Conservation (phyloP, 2,329 filamentous ascomycete species). For the Endothia cerciana region DNA sequence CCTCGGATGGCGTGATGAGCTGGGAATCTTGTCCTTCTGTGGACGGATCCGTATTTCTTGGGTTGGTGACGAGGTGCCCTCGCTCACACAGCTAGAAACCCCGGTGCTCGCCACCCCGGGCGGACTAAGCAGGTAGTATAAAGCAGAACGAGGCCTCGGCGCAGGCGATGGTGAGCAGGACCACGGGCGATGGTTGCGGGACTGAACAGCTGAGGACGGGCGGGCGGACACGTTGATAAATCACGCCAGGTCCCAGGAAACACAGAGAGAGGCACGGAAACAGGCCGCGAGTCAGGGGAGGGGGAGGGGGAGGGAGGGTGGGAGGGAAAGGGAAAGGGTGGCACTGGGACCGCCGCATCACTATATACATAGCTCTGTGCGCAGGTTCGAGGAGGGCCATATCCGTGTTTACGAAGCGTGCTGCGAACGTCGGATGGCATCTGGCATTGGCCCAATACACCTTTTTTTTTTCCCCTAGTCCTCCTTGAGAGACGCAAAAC, state of each 20-base stretch:
- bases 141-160: not conserved
- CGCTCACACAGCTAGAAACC: no score
- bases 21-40: no score
- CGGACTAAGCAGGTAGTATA: not conserved
- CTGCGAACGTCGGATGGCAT: slow-evolving; percentile 7
- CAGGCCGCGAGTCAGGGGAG: not conserved
- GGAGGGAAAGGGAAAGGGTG: not conserved
- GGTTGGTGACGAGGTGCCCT: no score
- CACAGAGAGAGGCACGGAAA: not conserved
- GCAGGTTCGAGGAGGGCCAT: not conserved
- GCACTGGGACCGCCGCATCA: not conserved
- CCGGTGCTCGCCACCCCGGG: not conserved
- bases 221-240: not conserved
- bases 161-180: not conserved
- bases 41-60: no score
- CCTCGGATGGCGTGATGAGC: no score
- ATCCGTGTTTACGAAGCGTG: not conserved
- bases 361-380: slow-evolving; percentile 8
- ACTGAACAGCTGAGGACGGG: no score
- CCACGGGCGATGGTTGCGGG: no score
- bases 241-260: not conserved
- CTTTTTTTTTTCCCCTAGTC: not conserved
- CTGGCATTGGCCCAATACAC: slow-evolving; percentile 2
- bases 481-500: not conserved
- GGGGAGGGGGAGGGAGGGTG: not conserved